These are phyloP conservation scores for Clitoria ternatea DNA, from an alignment of 306 rosid species.

Conservation along the genomic window DNA sequence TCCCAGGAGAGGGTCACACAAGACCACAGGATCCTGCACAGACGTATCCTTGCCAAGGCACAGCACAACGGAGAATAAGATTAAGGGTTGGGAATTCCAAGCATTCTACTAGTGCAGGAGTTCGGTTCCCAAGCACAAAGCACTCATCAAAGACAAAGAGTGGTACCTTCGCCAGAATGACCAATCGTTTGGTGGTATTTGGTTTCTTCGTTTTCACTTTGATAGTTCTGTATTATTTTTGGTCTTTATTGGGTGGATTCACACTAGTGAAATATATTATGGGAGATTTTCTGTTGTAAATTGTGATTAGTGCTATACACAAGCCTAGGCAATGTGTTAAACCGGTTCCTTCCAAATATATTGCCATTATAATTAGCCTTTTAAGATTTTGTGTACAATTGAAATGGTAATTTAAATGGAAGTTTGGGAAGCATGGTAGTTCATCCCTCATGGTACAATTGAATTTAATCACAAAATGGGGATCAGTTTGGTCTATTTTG, in stretches of 20 bases:
- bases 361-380: slow-evolving; percentile 11
- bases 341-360: not conserved
- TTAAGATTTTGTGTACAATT: not conserved
- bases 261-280: slow-evolving; percentile 19
- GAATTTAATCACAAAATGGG: too few species aligned
- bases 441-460: too few species aligned
- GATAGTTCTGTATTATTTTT: slow-evolving; percentile 26
- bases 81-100: slow-evolving; percentile 25
- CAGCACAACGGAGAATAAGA: slow-evolving; percentile 61
- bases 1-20: slow-evolving; percentile 29
- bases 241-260: slow-evolving; percentile 31
- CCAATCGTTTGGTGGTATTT: not conserved
- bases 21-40: slow-evolving; percentile 24
- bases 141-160: slow-evolving; percentile 30
- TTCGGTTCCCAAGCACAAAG: slow-evolving; percentile 14
- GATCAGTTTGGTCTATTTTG: too few species aligned
- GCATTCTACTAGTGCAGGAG: slow-evolving; percentile 2
- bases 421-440: not conserved
- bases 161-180: not conserved
- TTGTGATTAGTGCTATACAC: slow-evolving; percentile 4
- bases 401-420: not conserved
- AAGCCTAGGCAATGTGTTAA: slow-evolving; percentile 5
- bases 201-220: slow-evolving; percentile 31
- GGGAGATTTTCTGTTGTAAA: slow-evolving; percentile 5
- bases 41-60: slow-evolving; percentile 48